Evolutionary conservation across 139 green algal genomes (phyloP).

Genomic region (Raphidocelis subcapitata): DNA sequence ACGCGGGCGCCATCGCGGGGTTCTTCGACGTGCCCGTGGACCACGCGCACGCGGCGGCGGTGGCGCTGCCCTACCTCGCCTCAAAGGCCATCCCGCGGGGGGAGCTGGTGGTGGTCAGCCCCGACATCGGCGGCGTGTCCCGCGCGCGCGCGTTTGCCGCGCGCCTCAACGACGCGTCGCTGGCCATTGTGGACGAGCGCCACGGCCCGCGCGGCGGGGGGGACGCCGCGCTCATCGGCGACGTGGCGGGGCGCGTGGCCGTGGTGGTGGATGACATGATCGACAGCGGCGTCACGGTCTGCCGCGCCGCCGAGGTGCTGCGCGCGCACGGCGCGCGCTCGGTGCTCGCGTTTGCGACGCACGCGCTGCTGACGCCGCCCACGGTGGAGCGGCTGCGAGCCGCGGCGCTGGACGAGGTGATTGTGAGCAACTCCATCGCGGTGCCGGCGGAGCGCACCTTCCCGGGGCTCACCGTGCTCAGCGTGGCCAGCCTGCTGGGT

Average conservation of each 20-base stretch:
- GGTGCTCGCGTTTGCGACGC: conserved; percentile 96
- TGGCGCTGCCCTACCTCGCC: conserved; percentile 98
- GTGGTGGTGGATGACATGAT: conserved; percentile 99
- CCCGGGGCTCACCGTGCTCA: conserved; percentile 95
- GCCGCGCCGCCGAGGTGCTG: conserved; percentile 91
- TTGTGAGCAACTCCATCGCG: conserved; percentile 98
- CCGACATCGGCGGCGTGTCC: conserved; percentile 98
- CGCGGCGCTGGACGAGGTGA: conserved; percentile 94
- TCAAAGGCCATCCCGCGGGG: conserved; percentile 91
- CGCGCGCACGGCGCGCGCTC: conserved; percentile 75
- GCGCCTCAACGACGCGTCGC: conserved; percentile 96
- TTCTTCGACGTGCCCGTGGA: conserved; percentile 96
- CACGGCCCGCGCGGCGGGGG: conserved; percentile 92
- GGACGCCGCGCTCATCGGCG: conserved; percentile 99
- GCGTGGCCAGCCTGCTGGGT: conserved; percentile 94
- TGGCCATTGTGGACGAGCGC: conserved; percentile 99
- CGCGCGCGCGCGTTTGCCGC: conserved; percentile 97
- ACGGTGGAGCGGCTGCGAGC: conserved; percentile 88
- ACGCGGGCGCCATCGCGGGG: conserved; percentile 54
- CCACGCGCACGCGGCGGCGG: conserved; percentile 88
- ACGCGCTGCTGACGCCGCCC: conserved; percentile 95
- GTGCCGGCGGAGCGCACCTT: conserved; percentile 73
- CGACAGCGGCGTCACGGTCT: conserved; percentile 98
- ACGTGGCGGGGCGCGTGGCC: conserved; percentile 96
- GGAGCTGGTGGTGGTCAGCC: conserved; percentile 97